Percentiles rank a stretch among this genome's conserved stretches.
Conservation (phyloP, 129 eudicot species). For the Silybum marianum region DNA sequence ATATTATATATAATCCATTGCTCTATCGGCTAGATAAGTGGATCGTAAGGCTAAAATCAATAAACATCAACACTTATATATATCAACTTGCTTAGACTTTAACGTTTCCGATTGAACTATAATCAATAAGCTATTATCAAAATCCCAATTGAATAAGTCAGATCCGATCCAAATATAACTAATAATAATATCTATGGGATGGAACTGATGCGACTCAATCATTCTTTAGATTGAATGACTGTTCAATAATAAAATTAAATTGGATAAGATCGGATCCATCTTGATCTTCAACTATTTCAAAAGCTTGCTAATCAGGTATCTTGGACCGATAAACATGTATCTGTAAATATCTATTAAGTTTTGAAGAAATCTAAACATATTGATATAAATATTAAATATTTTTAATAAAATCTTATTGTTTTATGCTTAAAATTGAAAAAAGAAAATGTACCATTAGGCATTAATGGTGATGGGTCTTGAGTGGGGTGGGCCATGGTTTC, state of each 20-base stretch:
- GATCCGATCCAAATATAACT: background rate
- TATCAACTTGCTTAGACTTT: background rate
- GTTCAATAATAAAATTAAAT: no score
- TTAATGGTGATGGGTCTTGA: slow-evolving; percentile 1
- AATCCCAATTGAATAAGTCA: no score
- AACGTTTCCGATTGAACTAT: background rate
- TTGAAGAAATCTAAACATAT: no score
- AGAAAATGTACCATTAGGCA: background rate
- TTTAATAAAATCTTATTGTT: background rate
- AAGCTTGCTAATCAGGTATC: no score
- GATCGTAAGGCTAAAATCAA: background rate
- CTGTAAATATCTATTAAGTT: background rate
- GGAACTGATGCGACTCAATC: background rate
- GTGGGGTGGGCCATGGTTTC: slow-evolving; percentile 9
- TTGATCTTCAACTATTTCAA: background rate
- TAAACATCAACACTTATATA: background rate
- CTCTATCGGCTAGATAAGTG: background rate
- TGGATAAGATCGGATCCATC: background rate
- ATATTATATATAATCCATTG: background rate
- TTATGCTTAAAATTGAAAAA: background rate
- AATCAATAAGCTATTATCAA: background rate
- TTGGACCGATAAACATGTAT: background rate
- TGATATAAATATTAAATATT: background rate
- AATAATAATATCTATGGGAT: background rate
- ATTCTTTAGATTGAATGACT: no score